Conservation (phyloP, 2,329 filamentous ascomycete species). For the Cladosporium cucumerinum region DNA sequence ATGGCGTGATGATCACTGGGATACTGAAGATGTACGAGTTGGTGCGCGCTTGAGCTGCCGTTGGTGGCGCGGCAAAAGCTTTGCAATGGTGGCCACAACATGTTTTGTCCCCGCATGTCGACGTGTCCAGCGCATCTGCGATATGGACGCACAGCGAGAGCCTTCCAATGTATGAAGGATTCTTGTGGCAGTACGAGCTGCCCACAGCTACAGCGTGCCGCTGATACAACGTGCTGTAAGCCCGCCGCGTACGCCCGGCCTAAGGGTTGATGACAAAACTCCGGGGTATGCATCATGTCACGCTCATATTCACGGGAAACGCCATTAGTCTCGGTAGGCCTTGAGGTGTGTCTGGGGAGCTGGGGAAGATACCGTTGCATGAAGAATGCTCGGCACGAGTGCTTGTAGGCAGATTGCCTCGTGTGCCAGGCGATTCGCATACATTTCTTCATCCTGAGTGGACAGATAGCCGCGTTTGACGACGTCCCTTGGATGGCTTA, state of each 20-base stretch:
- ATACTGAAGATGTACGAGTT: neutral
- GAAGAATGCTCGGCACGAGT: slow-evolving; percentile 1
- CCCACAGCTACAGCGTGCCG: neutral
- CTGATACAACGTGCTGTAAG: neutral
- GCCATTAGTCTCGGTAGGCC: neutral
- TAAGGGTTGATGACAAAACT: neutral
- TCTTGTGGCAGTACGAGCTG: neutral
- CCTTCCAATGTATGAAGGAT: neutral
- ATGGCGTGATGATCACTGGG: neutral
- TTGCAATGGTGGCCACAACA: neutral
- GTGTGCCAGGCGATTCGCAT: neutral
- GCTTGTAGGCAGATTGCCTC: neutral
- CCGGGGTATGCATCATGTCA: neutral
- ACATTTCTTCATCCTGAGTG: neutral
- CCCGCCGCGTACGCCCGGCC: neutral
- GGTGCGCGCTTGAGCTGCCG: neutral
- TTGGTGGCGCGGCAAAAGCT: neutral
- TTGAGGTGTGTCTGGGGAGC: neutral
- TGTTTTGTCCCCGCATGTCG: neutral
- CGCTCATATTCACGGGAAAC: neutral
- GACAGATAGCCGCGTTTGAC: slow-evolving; percentile 11
- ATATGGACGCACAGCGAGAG: neutral
- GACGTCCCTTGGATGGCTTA: neutral
- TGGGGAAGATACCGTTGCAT: slow-evolving; percentile 1
- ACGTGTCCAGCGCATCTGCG: neutral